Evolutionary conservation across 2,329 filamentous ascomycete genomes (phyloP).

Genomic region (Pyrenochaeta sp.): DNA sequence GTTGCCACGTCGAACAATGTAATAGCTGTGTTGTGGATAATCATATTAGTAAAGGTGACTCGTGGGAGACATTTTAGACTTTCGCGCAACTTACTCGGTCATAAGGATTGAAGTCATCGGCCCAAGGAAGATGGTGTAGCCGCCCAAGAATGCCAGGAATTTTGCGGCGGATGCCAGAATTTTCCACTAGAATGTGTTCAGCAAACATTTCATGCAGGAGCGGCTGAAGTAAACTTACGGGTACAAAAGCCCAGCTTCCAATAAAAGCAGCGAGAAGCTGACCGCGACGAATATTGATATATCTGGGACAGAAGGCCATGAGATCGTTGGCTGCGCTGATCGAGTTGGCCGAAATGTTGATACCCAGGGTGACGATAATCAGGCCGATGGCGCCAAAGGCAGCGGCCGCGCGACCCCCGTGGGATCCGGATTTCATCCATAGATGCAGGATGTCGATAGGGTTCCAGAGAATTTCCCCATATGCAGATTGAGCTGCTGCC

Average conservation of each 20-base stretch:
- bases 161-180: constrained; percentile 44
- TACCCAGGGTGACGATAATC: constrained; percentile 40
- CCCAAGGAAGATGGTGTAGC: constrained; percentile 36
- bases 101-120: constrained; percentile 34
- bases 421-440: constrained; percentile 47
- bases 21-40: constrained; percentile 17
- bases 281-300: constrained; percentile 37
- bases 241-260: constrained; percentile 48
- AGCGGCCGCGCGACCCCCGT: constrained; percentile 31
- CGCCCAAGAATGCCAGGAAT: constrained; percentile 45
- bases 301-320: constrained; percentile 27
- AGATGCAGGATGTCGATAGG: constrained; percentile 47
- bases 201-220: not conserved
- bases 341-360: constrained; percentile 41
- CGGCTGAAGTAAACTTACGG: constrained; percentile 9
- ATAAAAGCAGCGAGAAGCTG: constrained; percentile 47
- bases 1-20: constrained; percentile 28
- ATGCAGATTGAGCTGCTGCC: constrained; percentile 38
- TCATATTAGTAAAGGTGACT: not conserved
- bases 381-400: constrained; percentile 36
- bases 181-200: constrained; percentile 34
- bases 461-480: constrained; percentile 42
- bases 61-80: not conserved
- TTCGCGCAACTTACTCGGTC: constrained; percentile 12
- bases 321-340: constrained; percentile 35